Evolutionary conservation across 371 early-diverging fungal genomes (phyloP), one percentile per base, ranked within the genome.

Genomic region (Lichtheimia corymbifera): DNA sequence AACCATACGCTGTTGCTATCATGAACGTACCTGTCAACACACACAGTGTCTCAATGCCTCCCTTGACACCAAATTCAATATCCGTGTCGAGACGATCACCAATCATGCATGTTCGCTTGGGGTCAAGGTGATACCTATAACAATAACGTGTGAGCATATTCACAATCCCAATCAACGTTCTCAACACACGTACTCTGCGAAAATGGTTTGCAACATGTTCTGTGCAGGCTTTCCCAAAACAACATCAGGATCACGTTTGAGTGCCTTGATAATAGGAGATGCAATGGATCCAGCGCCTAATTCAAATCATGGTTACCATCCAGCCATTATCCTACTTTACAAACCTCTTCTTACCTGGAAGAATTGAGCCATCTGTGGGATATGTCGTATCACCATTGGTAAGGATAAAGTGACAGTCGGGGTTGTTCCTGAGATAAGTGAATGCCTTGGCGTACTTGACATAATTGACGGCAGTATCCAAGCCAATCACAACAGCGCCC

Each of bases 11-110:
- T 40, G 13, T 15, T 18, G 2, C 24, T 40, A 14, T 15, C 14
- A 11, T 25, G 15, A 15, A 25, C 22, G 40, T 74, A 80, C 95
- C 97, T n/a, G 97, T 94, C 71, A 96, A 77, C 11, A 97, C 97
- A 62, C 95, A 85, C 59, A 97, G 74, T 0, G 99, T 97, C 57
- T 82, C 84, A 50, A 95, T 71, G n/a, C 91, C 90, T 54, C 95
- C 95, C 20, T 85, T 68, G 40, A 86, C 83, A 22, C 99, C 99
- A 83, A 98, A 98, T 22, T 85, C 88, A 60, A 98, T 94, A 73
- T 98, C 99, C 5, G 98, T 98, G 72, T 97, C 91, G 50, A 98
- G 74, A 55, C 95, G 88, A 73, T 98, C 99, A 25, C 99, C 99
- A 55, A 98, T 90, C 99, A 98, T 98, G 74, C 92, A 92, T 1